Evolutionary conservation across 1,139 yeast genomes (phyloP), one percentile per base, ranked within the genome.

Genomic region (Pichia norvegensis): DNA sequence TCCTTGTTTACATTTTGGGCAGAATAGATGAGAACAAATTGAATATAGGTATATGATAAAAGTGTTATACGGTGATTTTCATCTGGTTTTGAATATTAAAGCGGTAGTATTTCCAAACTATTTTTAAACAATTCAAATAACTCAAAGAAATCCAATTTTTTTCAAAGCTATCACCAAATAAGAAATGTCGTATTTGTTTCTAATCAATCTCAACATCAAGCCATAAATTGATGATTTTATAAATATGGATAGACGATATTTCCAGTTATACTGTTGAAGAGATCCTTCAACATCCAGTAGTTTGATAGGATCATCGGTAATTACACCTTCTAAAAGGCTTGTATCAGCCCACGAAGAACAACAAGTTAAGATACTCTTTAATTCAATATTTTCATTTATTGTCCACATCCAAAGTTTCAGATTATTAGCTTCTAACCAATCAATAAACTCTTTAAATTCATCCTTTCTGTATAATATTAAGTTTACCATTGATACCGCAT

Each of bases 321-420:
- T 46, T 14, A 62, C 36, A 25, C 65, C 65, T 8, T 41, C 53
- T 19, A 60, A 41, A n/a, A 54, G 25, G 9, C 47, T 40, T 2
- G 45, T 41, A n/a, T 46, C 51, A 20, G 39, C 21, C 14, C 41
- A 23, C 27, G 27, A 25, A 9, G 20, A 25, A 38, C 51, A 52
- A 7, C 38, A 21, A 2, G 51, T 16, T 1, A 47, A 29, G 7
- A 55, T 54, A 2, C 42, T 33, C 5, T 47, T 37, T 4, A 58
- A 40, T 25, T 55, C 59, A 9, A 43, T 33, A 19, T 52, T 49
- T 21, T 64, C 57, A 61, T 90, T 90, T 39, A 87, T 72, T 1
- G 97, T 90, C 97, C 97, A 90, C 20, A 85, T 67, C 64, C 79
- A 86, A 16, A 86, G 67, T 43, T 73, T 70, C 46, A 83, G 62